Evolutionary conservation across 805 yeast genomes (phyloP), one percentile per base, ranked within the genome.

Genomic region (Starmerella bacillaris): DNA sequence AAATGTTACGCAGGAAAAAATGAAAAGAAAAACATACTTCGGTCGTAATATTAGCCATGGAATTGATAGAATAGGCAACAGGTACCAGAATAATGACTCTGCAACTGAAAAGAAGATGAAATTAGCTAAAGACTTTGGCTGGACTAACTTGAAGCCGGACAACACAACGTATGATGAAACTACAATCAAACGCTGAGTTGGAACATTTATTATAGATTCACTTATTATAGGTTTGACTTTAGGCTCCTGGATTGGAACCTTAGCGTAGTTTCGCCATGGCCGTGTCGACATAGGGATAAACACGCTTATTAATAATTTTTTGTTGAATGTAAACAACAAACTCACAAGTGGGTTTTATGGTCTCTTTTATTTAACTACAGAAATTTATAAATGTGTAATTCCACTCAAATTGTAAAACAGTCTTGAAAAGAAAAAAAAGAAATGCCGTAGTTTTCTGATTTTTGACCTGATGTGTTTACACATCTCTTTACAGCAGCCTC

Each of bases 61-160:
- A 14, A 89, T 70, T 42, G 75, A 71, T 37, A 89, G 58, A 4
- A 71, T 58, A 1, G 93, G 92, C 29, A 82, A 59, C n/a, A 66
- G 43, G 67, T 76, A 74, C 18, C 83, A 49, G 46, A 72, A 74
- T 18, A 70, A 44, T 4, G 82, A 74, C 51, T 89, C 99, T 12
- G 79, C 55, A 12, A 77, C 49, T 38, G 78, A 58, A 50, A 78
- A 79, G 19, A 35, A 15, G 65, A 61, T 56, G 69, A 72, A 63
- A 48, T 61, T 55, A 34, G 63, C 49, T 49, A 64, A 57, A 4
- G 56, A 55, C 14, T 62, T 56, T 28, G 78, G 55, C 51, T 80
- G 92, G 46, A 77, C 78, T 1, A 79, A 37, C 51, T 89, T 86
- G 69, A 78, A 78, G n/a, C 79, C 69, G 54, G 84, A 95, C n/a